Evolutionary conservation across 2,329 filamentous ascomycete genomes (phyloP), one percentile per base, ranked within the genome.

Genomic region (Cladosporium colombiae): DNA sequence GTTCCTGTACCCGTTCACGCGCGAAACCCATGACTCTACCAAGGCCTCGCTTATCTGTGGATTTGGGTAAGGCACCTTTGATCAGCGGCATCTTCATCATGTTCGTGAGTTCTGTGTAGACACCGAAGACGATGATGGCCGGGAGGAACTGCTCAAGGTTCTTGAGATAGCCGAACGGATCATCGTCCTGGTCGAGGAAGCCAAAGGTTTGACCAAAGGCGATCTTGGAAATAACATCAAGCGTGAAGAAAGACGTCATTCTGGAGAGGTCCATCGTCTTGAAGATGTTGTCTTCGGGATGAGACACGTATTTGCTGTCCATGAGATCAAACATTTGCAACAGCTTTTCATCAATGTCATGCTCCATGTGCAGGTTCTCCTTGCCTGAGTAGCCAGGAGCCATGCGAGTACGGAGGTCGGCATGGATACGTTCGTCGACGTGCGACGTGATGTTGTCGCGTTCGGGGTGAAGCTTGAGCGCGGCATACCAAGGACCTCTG

Each of bases 161-260:
- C 61, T 77, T 71, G 60, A 85, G 80, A 69, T 84, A 85, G 60
- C 79, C 79, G 68, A 81, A 82, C 0, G 81, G 77, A 66, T 86
- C 84, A 3, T 75, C 72, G 68, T 86, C 81, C 5, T 76, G 70
- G n/a, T 79, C 78, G 0, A 86, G 69, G 68, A 82, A 83, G 14
- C 84, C 83, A 67, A 86, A 84, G 0, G 79, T 72, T 59, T 82
- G 75, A 5, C 77, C 78, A 64, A 80, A 80, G 8, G 78, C 78
- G 33, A 80, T 69, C 62, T 77, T 75, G 1, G 77, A 79, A 66
- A 80, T 79, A 27, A 79, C 76, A 68, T 80, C 78, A 25, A 80
- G 71, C 2, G 78, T 80, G 73, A 80, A 80, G 72, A 74, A 80
- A 10, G 74, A 76, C 2, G 74, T 76, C 14, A 76, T 69, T 4